Evolutionary conservation across 352 stramenopile genomes (phyloP).

Genomic region (Aphanomyces astaci): DNA sequence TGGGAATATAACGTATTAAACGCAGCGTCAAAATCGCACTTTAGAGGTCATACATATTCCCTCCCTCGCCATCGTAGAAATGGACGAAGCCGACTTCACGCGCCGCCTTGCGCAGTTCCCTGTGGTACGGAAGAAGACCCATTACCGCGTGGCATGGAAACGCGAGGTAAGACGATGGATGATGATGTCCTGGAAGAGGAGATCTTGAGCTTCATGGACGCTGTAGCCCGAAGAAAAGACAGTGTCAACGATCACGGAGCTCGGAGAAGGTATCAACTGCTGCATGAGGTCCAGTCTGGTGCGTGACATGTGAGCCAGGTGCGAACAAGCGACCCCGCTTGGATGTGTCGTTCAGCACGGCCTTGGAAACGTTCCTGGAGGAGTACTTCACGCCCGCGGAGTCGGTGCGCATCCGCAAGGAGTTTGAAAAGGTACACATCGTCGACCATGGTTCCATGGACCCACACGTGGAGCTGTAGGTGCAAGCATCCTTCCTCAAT

Average conservation of each 20-base stretch:
- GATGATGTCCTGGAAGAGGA: too few species aligned
- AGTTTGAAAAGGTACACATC: constrained; percentile 12
- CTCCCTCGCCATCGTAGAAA: neutral
- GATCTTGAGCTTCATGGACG: too few species aligned
- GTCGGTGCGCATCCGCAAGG: neutral
- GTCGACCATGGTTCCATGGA: neutral
- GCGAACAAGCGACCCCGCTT: neutral
- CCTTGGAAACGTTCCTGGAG: constrained; percentile 13
- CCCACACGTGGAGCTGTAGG: neutral
- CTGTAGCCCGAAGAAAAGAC: neutral
- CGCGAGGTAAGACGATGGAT: too few species aligned
- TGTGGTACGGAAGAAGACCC: constrained; percentile 14
- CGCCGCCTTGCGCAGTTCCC: constrained; percentile 19
- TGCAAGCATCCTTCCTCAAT: neutral
- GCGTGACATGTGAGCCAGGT: neutral
- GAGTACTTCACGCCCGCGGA: constrained; percentile 14
- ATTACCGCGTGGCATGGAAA: constrained; percentile 20
- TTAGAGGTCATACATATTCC: neutral
- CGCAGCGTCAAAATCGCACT: too few species aligned
- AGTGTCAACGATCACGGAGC: neutral
- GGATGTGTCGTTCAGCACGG: constrained; percentile 5
- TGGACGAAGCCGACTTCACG: constrained; percentile 23
- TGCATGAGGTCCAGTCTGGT: too few species aligned
- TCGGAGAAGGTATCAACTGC: constrained; percentile 11
- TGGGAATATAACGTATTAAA: too few species aligned